Conservation (phyloP, 805 yeast genomes). For the Yamadazyma sp. region DNA sequence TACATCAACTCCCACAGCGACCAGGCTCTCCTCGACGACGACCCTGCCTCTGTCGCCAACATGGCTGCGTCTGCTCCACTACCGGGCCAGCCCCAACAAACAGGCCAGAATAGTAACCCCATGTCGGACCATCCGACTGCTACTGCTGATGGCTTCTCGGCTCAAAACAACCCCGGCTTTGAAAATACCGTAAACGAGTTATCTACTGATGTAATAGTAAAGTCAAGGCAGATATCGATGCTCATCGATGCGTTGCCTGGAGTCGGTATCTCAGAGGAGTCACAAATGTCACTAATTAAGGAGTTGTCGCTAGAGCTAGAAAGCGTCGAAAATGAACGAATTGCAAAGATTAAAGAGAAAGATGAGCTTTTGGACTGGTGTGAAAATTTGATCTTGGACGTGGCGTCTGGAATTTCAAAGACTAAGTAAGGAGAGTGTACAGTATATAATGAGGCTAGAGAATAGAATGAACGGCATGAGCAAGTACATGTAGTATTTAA, state of each 20-base stretch:
- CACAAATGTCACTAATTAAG: conserved; percentile 66
- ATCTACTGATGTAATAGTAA: conserved; percentile 79
- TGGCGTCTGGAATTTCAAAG: conserved; percentile 54
- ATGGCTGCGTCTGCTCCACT: conserved; percentile 57
- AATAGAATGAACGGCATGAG: not conserved
- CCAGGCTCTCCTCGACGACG: conserved; percentile 48
- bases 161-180: conserved; percentile 21
- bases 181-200: conserved; percentile 66
- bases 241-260: conserved; percentile 91
- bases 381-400: conserved; percentile 61
- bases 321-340: conserved; percentile 57
- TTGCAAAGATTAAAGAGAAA: conserved; percentile 58
- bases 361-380: conserved; percentile 61
- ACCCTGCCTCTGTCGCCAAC: conserved; percentile 66
- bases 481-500: too few relatives aligned
- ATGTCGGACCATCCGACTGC: conserved; percentile 17
- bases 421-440: conserved; percentile 21
- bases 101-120: conserved; percentile 9
- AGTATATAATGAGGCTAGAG: not conserved
- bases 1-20: conserved; percentile 52
- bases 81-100: conserved; percentile 30
- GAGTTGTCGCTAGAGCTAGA: conserved; percentile 61
- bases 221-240: conserved; percentile 81
- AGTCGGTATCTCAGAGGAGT: conserved; percentile 76
- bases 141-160: conserved; percentile 13